Percentiles rank a stretch among this genome's conserved stretches.
These are phyloP conservation scores for Penicillium sp. DNA, from an alignment of 2,329 filamentous ascomycete genomes.

Conservation along the genomic window DNA sequence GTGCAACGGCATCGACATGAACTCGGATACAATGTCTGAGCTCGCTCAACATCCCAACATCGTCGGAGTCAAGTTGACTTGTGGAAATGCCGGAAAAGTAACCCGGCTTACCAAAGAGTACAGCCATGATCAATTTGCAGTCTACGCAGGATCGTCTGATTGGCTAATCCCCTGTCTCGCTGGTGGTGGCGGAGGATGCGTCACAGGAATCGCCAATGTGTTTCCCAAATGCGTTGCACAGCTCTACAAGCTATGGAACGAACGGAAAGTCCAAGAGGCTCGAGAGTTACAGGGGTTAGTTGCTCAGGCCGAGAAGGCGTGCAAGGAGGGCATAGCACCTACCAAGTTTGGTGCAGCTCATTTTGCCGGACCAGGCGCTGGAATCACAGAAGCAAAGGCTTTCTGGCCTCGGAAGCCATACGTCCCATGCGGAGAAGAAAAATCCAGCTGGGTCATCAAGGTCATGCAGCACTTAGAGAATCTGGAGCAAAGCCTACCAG, in stretches of 20 bases:
- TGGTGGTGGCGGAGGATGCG: conserved; percentile 46
- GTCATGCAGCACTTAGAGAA: conserved; percentile 34
- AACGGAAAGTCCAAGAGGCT: conserved; percentile 42
- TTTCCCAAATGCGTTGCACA: conserved; percentile 47
- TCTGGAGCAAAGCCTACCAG: conserved; percentile 15
- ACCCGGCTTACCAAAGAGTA: conserved; percentile 39
- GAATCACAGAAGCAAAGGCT: conserved; percentile 34
- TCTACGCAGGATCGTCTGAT: conserved; percentile 49
- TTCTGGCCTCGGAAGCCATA: conserved; percentile 51
- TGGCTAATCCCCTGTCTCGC: conserved; percentile 46
- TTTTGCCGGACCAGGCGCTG: conserved; percentile 44
- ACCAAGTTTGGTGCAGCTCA: conserved; percentile 52
- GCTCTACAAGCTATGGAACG: conserved; percentile 46
- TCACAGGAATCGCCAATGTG: conserved; percentile 51
- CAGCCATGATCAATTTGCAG: conserved; percentile 42
- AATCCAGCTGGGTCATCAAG: conserved; percentile 47
- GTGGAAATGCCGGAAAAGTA: conserved; percentile 30
- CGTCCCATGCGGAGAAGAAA: conserved; percentile 37
- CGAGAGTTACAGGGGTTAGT: conserved; percentile 45
- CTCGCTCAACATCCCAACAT: conserved; percentile 34
- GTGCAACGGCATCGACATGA: conserved; percentile 45
- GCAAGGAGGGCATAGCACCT: conserved; percentile 51
- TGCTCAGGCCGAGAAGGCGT: conserved; percentile 53
- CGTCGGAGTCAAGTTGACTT: conserved; percentile 37
- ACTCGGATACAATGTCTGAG: conserved; percentile 35